Base-by-base conservation (phyloP, 2,329 filamentous ascomycete genomes). In the Ophiostoma ips region DNA sequence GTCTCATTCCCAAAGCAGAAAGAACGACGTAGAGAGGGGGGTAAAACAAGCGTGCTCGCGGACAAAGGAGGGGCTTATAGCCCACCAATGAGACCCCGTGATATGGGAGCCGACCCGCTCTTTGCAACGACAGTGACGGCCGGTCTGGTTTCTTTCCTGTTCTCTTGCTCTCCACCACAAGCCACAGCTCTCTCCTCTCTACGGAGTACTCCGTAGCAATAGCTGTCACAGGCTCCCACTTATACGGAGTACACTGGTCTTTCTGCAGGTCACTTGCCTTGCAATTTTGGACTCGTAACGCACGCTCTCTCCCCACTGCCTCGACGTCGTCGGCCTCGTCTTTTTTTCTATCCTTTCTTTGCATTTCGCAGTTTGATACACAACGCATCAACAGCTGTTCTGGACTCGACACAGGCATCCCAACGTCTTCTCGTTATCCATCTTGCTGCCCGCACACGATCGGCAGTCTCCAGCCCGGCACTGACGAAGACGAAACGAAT, bases 231-330 rank as follows among this genome's bases (percentile, higher is more conserved):
- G 24, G n/a, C 24, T 43, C 15, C 13, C 38, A 41, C 38, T 41
- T n/a, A n/a, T n/a, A n/a, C n/a, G n/a, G n/a, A n/a, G n/a, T 41
- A 41, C 38, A 41, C 38, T 41, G 40, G 7, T 16, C 30, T 24
- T 43, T 43, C 24, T 43, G 38, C 38, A 41, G 40, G 40, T 43
- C 40, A 43, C 40, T 43, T 28, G 38, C 38, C 38, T 16, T n/a
- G n/a, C n/a, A n/a, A n/a, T n/a, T 12, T 34, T 15, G 13, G 13
- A 34, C 11, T 12, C 10, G 13, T 7, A 34, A 34, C 9, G 24
- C 9, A 34, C 31, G 31, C 31, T 34, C 6, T 31, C 30, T 31
- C 31, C 10, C 13, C 31, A 11, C 31, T 12, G 13, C 16, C 18
- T 41, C 38, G 18, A 40, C 13, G 18, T 24, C 18, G 37, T 7